These are phyloP conservation scores for Tolypocladium sp. DNA, from an alignment of 2,329 filamentous ascomycete species.

Conservation along the genomic window DNA sequence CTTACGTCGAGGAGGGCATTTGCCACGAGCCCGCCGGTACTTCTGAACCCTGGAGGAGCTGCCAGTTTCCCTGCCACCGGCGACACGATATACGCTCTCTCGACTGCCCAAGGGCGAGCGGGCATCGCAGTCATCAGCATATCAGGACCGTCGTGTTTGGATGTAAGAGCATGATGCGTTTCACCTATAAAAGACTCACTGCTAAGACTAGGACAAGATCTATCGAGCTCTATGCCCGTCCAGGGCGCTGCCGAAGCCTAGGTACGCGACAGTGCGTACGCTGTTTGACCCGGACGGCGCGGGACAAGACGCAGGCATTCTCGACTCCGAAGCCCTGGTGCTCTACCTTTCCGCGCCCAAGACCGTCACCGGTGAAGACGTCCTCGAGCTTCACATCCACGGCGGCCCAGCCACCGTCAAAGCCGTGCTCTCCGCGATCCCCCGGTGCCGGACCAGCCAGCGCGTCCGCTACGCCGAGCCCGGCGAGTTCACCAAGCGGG, in stretches of 20 bases:
- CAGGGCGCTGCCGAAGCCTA: conserved; percentile 33
- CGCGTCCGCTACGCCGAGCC: conserved; percentile 80
- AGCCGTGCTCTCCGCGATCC: conserved; percentile 72
- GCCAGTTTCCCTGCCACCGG: conserved; percentile 9
- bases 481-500: conserved; percentile 88
- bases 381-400: conserved; percentile 91
- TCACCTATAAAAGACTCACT: neutral
- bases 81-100: conserved; percentile 85
- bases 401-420: conserved; percentile 83
- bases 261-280: conserved; percentile 63
- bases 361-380: conserved; percentile 85
- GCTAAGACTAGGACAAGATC: conserved; percentile 26
- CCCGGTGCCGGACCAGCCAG: conserved; percentile 30
- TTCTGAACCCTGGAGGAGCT: neutral
- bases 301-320: conserved; percentile 37
- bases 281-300: conserved; percentile 46
- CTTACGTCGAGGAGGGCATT: neutral
- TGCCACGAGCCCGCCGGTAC: neutral
- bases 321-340: conserved; percentile 71
- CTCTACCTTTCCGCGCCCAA: conserved; percentile 74
- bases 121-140: conserved; percentile 87
- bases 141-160: conserved; percentile 67
- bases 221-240: conserved; percentile 41
- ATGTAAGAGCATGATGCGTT: conserved; percentile 35
- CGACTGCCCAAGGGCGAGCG: conserved; percentile 74